These are phyloP conservation scores for Diutina mesorugosa DNA, from an alignment of 1,139 yeast species.

Conservation along the genomic window DNA sequence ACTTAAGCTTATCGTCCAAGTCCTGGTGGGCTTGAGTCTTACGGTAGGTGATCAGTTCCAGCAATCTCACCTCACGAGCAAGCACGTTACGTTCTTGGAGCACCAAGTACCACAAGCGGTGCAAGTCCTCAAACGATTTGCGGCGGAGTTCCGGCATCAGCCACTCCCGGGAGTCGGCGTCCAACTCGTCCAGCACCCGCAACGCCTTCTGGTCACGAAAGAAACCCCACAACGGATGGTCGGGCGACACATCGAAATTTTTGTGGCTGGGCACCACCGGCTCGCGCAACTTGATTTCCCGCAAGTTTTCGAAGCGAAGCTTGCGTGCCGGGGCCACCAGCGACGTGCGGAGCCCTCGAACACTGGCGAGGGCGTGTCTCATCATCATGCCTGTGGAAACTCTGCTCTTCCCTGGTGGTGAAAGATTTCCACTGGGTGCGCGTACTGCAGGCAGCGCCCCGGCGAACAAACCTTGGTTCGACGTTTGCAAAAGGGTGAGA, in stretches of 20 bases:
- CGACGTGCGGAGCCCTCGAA: neutral
- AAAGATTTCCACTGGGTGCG: neutral
- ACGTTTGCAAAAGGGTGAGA: neutral
- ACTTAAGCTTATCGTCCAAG: constrained; percentile 22
- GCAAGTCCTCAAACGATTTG: constrained; percentile 85
- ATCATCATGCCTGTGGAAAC: neutral
- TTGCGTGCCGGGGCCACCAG: neutral
- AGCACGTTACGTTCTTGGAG: constrained; percentile 73
- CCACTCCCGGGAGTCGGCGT: constrained; percentile 67
- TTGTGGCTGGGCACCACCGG: constrained; percentile 77
- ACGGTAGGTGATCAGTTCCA: constrained; percentile 16
- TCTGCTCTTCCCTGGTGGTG: neutral
- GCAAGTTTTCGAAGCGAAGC: constrained; percentile 16
- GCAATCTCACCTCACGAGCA: constrained; percentile 56
- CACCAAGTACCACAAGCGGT: constrained; percentile 79
- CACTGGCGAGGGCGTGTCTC: neutral
- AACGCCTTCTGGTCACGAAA: constrained; percentile 45
- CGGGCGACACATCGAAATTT: constrained; percentile 61
- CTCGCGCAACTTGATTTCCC: constrained; percentile 41
- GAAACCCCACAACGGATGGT: constrained; percentile 94
- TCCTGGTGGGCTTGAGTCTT: constrained; percentile 15
- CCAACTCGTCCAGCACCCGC: constrained; percentile 46
- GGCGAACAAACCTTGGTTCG: neutral
- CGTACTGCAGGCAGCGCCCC: neutral
- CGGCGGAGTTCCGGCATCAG: constrained; percentile 76